Percentiles rank a stretch among this genome's conserved stretches.
phyloP scores from a whole-genome alignment of 257 asterid genomes.

The Galeopsis tetrahit region DNA sequence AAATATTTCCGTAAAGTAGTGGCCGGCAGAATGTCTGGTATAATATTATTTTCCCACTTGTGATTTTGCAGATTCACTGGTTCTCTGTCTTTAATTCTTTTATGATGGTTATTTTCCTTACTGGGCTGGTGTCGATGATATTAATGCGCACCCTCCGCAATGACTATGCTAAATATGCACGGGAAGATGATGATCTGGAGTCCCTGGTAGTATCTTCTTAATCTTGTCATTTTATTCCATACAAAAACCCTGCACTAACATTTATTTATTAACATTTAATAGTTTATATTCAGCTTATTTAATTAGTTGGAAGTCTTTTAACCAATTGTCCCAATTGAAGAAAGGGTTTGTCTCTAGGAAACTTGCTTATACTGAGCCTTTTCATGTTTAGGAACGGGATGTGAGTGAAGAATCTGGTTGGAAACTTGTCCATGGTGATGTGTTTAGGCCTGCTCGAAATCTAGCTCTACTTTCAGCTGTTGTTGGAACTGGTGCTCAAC shows the following conservation, averaged over 20 bases:
- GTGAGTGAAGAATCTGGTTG: slow-evolving; percentile 91
- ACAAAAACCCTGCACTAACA: background rate
- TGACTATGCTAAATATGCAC: slow-evolving; percentile 78
- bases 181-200: slow-evolving; percentile 77
- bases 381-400: slow-evolving; percentile 69
- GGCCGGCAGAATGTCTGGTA: background rate
- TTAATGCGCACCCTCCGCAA: slow-evolving; percentile 83
- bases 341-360: background rate
- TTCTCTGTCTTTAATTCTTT: slow-evolving; percentile 80
- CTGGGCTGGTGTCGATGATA: slow-evolving; percentile 82
- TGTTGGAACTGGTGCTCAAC: slow-evolving; percentile 94
- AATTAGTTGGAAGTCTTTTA: background rate
- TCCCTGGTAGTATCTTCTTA: slow-evolving; percentile 54
- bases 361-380: slow-evolving; percentile 31
- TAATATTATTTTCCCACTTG: slow-evolving; percentile 16
- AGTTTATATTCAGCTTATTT: slow-evolving; percentile 8
- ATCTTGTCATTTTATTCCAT: slow-evolving; percentile 8
- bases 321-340: background rate
- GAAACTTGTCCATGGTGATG: slow-evolving; percentile 97
- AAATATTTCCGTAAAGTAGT: background rate
- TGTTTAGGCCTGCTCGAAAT: slow-evolving; percentile 74
- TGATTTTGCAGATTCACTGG: slow-evolving; percentile 78
- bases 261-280: slow-evolving; percentile 5
- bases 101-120: slow-evolving; percentile 87
- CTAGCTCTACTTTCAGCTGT: slow-evolving; percentile 78